These are phyloP conservation scores for Gaeumannomyces sp. DNA, from an alignment of 2,329 filamentous ascomycete species.

Conservation along the genomic window DNA sequence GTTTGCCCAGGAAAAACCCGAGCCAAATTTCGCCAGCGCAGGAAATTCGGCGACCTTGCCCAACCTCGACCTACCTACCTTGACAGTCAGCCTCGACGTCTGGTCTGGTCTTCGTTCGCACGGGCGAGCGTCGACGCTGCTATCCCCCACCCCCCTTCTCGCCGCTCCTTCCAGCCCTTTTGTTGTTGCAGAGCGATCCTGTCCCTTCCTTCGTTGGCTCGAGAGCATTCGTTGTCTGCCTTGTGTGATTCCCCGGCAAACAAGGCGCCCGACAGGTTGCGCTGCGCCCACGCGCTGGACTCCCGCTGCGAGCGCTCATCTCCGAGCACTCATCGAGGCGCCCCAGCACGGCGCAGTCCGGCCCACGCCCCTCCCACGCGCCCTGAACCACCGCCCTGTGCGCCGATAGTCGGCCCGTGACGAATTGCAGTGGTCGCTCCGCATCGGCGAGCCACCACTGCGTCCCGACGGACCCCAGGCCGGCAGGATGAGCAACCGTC, in stretches of 20 bases:
- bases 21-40: constrained; percentile 9
- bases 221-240: not conserved
- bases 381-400: not conserved
- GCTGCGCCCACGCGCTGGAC: not conserved
- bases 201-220: not conserved
- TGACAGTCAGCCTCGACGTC: constrained; percentile 4
- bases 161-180: constrained; percentile 4
- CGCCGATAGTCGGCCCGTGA: not conserved
- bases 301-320: not conserved
- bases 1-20: constrained; percentile 5
- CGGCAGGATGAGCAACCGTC: constrained; percentile 72
- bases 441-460: constrained; percentile 26
- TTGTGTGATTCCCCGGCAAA: not conserved
- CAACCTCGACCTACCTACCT: constrained; percentile 3
- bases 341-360: not conserved
- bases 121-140: not conserved
- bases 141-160: constrained; percentile 1
- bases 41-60: constrained; percentile 8
- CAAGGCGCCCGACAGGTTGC: not conserved
- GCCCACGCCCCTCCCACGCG: not conserved
- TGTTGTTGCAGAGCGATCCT: not conserved
- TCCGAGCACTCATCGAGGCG: not conserved
- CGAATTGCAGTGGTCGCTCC: constrained; percentile 22
- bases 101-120: constrained; percentile 1
- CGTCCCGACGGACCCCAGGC: constrained; percentile 42